A percentile compares a stretch with the other conserved stretches of the same genome.
Evolutionary conservation across 345 rosid genomes (phyloP).

Genomic region (Gossypium bickii): DNA sequence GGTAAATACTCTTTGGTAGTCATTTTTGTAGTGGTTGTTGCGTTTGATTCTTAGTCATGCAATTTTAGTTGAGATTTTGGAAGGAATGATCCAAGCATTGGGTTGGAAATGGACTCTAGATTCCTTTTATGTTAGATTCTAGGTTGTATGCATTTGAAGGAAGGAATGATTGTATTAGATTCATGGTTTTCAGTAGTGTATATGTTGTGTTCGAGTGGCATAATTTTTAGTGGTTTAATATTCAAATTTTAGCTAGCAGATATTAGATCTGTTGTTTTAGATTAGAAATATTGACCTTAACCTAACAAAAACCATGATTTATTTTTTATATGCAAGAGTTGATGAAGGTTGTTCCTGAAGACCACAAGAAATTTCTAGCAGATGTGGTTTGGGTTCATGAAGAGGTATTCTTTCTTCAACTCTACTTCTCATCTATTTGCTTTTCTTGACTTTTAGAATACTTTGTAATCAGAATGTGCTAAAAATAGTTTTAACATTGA

Average conservation of each 20-base stretch:
- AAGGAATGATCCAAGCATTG: neutral
- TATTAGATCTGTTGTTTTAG: neutral
- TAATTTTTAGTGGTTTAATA: neutral
- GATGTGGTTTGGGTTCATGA: conserved; percentile 82
- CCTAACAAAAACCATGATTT: neutral
- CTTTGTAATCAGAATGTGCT: neutral
- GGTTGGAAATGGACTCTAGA: neutral
- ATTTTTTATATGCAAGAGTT: conserved; percentile 41
- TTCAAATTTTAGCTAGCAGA: neutral
- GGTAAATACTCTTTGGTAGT: neutral
- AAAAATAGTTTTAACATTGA: neutral
- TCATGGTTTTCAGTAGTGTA: no score
- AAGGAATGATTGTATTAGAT: no score
- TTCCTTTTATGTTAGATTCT: no score
- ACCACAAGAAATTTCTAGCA: conserved; percentile 79
- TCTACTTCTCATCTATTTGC: neutral
- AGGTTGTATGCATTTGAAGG: no score
- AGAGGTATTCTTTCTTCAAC: conserved; percentile 39
- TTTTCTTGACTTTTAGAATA: neutral
- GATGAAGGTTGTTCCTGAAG: conserved; percentile 71
- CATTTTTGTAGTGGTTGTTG: neutral
- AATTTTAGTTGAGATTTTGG: neutral
- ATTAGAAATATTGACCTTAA: neutral
- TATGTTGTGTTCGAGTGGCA: neutral
- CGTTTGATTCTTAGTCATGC: neutral